These are phyloP conservation scores for Fusarium anguioides DNA, from an alignment of 2,329 filamentous ascomycete genomes.

Conservation along the genomic window DNA sequence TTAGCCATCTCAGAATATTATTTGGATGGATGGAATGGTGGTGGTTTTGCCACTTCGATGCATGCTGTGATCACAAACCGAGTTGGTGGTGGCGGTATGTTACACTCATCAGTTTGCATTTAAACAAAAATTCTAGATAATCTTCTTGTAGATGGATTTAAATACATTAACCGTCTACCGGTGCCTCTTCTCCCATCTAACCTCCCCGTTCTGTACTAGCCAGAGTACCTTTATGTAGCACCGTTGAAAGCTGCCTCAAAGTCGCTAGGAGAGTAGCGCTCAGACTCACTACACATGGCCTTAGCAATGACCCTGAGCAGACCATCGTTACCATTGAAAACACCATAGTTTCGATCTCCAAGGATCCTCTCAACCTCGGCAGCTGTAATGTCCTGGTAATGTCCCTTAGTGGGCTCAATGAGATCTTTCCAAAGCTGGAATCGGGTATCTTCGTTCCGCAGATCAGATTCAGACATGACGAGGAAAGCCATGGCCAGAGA, in stretches of 20 bases:
- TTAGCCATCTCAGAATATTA: too few species aligned
- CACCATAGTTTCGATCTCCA: neutral
- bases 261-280: neutral
- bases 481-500: slow-evolving; percentile 10
- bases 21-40: too few species aligned
- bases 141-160: neutral
- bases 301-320: slow-evolving; percentile 15
- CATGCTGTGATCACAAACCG: too few species aligned
- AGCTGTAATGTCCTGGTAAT: neutral
- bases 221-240: neutral
- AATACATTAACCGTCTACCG: neutral
- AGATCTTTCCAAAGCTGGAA: slow-evolving; percentile 25
- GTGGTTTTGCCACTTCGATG: too few species aligned
- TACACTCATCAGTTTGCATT: too few species aligned
- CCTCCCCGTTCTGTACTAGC: fast-evolving
- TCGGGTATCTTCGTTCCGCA: neutral
- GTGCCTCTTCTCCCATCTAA: neutral
- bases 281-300: slow-evolving; percentile 8
- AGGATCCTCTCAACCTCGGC: neutral
- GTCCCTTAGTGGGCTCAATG: neutral
- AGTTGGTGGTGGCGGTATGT: too few species aligned
- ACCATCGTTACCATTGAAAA: slow-evolving; percentile 11
- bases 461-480: slow-evolving; percentile 5
- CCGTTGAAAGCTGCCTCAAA: slow-evolving; percentile 8
- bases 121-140: too few species aligned